Percentiles rank a stretch among this genome's conserved stretches.
Evolutionary conservation across 2,329 filamentous ascomycete species (phyloP).

Genomic region (Penicillium sp.): DNA sequence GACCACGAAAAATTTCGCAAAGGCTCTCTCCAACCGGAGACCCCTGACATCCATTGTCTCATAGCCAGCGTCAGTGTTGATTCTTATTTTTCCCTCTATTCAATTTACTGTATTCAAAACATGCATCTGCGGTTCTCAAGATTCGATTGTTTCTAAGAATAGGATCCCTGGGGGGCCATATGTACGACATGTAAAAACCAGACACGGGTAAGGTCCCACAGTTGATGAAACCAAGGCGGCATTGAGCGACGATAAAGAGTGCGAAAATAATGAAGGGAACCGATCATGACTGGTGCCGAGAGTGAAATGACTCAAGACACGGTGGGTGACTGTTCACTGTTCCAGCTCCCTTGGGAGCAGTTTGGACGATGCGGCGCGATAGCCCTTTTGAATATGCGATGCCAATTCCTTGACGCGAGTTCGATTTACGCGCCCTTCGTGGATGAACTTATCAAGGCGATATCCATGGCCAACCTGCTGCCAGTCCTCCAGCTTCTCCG

Average conservation of each 20-base stretch:
- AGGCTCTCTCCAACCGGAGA: constrained; percentile 9
- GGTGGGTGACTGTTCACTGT: neutral
- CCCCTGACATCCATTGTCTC: constrained; percentile 19
- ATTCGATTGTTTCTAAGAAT: constrained; percentile 6
- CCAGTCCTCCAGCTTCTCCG: constrained; percentile 38
- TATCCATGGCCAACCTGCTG: constrained; percentile 32
- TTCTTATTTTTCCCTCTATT: constrained; percentile 7
- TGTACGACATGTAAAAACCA: neutral
- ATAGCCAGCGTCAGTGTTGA: constrained; percentile 18
- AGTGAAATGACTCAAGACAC: neutral
- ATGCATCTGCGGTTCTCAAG: neutral
- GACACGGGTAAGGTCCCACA: neutral
- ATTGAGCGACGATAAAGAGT: no score
- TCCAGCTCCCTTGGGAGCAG: constrained; percentile 2
- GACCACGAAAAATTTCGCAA: constrained; percentile 21
- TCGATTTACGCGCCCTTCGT: constrained; percentile 35
- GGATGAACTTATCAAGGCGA: constrained; percentile 30
- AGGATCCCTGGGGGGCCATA: constrained; percentile 1
- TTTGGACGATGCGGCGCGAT: constrained; percentile 12
- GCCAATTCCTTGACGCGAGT: constrained; percentile 27
- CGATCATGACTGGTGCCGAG: no score
- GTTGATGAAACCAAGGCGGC: no score
- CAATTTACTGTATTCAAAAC: constrained; percentile 13
- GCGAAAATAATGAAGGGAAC: no score
- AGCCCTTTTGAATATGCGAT: constrained; percentile 16